Conservation (phyloP, 225 moss, liverwort and hornwort species). For the Pseudoscleropodium purum region DNA sequence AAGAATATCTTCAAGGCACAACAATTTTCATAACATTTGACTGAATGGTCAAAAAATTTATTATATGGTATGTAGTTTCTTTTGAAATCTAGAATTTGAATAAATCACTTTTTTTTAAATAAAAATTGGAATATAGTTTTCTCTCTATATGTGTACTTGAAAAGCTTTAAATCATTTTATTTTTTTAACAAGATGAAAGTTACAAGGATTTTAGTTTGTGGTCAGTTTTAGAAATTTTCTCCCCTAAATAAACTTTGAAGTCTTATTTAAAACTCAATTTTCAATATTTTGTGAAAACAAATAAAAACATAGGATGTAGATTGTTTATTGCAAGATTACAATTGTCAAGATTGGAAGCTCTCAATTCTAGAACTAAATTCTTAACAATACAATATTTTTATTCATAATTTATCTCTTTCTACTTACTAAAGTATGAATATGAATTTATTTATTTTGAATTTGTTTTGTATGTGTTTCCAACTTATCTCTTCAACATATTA, state of each 20-base stretch:
- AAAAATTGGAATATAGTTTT: neutral
- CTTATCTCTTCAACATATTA: neutral
- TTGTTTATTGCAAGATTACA: neutral
- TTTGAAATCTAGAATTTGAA: accelerated
- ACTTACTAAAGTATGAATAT: neutral
- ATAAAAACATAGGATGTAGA: neutral
- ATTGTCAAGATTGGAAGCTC: neutral
- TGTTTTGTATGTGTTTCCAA: neutral
- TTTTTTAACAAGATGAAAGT: neutral
- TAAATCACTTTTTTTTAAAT: neutral
- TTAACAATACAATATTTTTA: neutral
- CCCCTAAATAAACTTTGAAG: neutral
- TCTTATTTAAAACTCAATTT: neutral
- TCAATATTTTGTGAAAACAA: neutral
- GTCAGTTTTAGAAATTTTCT: neutral
- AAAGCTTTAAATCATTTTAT: neutral
- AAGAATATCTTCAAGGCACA: neutral
- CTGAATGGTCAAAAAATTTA: neutral
- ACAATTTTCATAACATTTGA: neutral
- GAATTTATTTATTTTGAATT: no score
- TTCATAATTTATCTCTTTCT: neutral
- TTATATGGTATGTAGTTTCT: accelerated
- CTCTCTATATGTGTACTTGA: neutral
- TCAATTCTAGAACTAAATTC: no score
- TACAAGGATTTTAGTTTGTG: neutral